These are phyloP conservation scores for Colletotrichum sp. DNA, from an alignment of 2,329 filamentous ascomycete species.

Conservation along the genomic window DNA sequence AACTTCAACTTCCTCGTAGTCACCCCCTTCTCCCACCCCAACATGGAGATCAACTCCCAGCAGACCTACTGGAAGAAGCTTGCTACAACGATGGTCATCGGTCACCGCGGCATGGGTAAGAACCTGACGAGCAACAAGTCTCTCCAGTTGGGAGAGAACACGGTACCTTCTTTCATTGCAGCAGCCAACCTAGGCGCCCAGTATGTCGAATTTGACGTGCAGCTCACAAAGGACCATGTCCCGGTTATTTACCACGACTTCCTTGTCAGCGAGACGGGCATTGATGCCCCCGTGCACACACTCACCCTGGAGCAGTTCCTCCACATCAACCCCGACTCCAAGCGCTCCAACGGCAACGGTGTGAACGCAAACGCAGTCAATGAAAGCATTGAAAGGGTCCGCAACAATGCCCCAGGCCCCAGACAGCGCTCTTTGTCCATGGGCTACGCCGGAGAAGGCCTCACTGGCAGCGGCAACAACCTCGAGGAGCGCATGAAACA, in stretches of 20 bases:
- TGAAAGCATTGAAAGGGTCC: conserved; percentile 29
- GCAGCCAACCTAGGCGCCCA: conserved; percentile 89
- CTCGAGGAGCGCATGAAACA: conserved; percentile 92
- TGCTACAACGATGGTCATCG: conserved; percentile 82
- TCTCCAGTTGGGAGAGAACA: conserved; percentile 95
- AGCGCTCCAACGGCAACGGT: conserved; percentile 11
- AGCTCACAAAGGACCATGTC: conserved; percentile 97
- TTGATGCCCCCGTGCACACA: conserved; percentile 95
- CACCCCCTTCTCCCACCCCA: conserved; percentile 91
- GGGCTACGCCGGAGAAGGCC: conserved; percentile 50
- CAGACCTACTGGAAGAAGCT: conserved; percentile 98
- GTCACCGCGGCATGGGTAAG: conserved; percentile 82
- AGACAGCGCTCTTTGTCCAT: conserved; percentile 61
- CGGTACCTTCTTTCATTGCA: conserved; percentile 92
- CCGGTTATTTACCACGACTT: conserved; percentile 99
- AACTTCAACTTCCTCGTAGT: conserved; percentile 98
- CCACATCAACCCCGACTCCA: conserved; percentile 72
- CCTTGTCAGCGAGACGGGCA: conserved; percentile 94
- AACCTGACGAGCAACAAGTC: conserved; percentile 85
- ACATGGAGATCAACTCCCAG: conserved; percentile 88
- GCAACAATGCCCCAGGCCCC: conserved; percentile 32
- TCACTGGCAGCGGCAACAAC: conserved; percentile 32
- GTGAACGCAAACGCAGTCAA: conserved; percentile 26
- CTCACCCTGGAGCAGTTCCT: conserved; percentile 95
- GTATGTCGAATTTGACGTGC: conserved; percentile 83